Evolutionary conservation across 2,329 filamentous ascomycete genomes (phyloP).

Genomic region (Cercospora sp.): DNA sequence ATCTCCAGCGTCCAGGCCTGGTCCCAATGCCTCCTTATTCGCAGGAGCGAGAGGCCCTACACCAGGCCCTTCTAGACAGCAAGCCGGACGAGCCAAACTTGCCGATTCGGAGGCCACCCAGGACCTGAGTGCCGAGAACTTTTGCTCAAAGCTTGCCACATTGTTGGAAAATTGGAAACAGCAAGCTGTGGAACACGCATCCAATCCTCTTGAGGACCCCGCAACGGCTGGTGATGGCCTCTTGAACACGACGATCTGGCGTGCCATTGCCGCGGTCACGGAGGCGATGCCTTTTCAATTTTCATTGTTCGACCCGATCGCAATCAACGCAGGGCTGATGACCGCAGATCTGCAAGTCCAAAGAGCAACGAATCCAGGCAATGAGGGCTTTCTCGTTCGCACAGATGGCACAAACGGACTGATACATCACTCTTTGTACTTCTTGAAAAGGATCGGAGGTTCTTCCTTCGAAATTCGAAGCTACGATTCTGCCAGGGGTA

Average conservation of each 20-base stretch:
- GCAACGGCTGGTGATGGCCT: background rate
- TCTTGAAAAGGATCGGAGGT: background rate
- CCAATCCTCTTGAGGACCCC: background rate
- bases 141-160: background rate
- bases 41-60: background rate
- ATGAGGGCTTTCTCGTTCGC: conserved; percentile 1
- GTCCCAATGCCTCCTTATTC: background rate
- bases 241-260: background rate
- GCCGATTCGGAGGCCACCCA: background rate
- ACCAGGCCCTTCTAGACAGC: background rate
- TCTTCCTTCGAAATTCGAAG: background rate
- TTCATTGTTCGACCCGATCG: background rate
- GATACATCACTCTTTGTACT: background rate
- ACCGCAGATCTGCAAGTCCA: background rate
- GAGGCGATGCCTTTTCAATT: background rate
- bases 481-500: conserved; percentile 3
- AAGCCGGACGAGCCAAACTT: background rate
- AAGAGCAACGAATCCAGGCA: background rate
- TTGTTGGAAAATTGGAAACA: background rate
- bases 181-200: background rate
- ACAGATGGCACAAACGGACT: background rate
- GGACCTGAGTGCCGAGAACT: background rate
- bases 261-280: conserved; percentile 8
- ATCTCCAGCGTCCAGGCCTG: background rate
- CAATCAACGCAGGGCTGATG: background rate